These are phyloP conservation scores for Dictyostelium firmibasis DNA, from an alignment of 78 protist species.

Conservation along the genomic window DNA sequence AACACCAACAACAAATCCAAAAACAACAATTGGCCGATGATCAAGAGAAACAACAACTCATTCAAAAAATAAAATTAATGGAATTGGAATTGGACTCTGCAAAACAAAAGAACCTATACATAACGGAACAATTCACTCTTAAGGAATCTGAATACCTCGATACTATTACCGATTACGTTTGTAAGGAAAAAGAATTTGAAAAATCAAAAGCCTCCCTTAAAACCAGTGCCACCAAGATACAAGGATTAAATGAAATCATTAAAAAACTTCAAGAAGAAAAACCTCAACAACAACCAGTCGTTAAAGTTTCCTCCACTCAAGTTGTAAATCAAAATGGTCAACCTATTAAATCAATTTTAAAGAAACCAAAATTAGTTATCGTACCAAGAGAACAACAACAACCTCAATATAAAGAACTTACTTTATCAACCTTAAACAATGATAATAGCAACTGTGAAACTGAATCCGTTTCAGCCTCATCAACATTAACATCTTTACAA, in stretches of 20 bases:
- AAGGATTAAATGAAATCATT: neutral
- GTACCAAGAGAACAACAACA: neutral
- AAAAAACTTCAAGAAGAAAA: constrained; percentile 1
- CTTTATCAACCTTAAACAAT: neutral
- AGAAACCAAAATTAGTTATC: neutral
- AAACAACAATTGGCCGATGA: neutral
- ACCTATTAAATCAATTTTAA: constrained; percentile 43
- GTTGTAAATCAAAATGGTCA: constrained; percentile 2
- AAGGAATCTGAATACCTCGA: constrained; percentile 24
- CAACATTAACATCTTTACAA: neutral
- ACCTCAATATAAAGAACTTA: neutral
- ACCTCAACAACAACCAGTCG: neutral
- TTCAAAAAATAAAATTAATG: neutral
- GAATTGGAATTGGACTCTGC: neutral
- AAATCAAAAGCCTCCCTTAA: neutral
- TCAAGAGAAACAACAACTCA: neutral
- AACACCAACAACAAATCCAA: neutral
- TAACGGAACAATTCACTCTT: neutral
- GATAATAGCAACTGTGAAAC: neutral
- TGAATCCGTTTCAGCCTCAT: constrained; percentile 1
- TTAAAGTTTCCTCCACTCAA: neutral
- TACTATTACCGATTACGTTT: neutral
- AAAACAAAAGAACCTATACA: neutral
- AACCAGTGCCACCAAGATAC: neutral
- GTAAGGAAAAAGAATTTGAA: neutral